phyloP scores from a whole-genome alignment of 805 yeast species.

The Danielia reshetovae region DNA sequence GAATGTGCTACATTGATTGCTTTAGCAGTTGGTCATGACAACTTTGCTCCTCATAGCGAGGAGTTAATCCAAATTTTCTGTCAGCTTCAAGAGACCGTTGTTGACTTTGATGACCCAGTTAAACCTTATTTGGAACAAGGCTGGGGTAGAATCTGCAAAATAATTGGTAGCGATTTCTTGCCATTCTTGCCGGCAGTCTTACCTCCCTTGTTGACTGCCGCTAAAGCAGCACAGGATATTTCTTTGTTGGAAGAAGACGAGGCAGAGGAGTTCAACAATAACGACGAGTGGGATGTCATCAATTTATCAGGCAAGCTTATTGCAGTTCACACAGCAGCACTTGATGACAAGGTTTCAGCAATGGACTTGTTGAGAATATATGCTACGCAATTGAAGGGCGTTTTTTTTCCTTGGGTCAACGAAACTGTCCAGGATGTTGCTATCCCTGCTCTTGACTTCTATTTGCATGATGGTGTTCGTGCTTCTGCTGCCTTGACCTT shows the following conservation, averaged over 20 bases:
- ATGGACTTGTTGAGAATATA: slow-evolving; percentile 83
- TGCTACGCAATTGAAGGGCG: slow-evolving; percentile 77
- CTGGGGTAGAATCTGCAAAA: slow-evolving; percentile 90
- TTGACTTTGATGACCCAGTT: slow-evolving; percentile 81
- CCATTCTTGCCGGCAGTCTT: slow-evolving; percentile 81
- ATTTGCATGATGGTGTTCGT: slow-evolving; percentile 91
- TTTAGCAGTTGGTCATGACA: slow-evolving; percentile 89
- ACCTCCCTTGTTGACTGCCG: slow-evolving; percentile 84
- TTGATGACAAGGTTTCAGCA: slow-evolving; percentile 91
- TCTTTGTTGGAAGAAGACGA: slow-evolving; percentile 88
- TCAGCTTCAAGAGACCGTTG: slow-evolving; percentile 57
- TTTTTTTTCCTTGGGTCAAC: slow-evolving; percentile 77
- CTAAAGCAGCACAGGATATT: slow-evolving; percentile 86
- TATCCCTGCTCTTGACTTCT: slow-evolving; percentile 85
- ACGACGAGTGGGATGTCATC: slow-evolving; percentile 94
- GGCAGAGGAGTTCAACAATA: slow-evolving; percentile 70
- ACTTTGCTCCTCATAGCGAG: slow-evolving; percentile 69
- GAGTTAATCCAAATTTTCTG: slow-evolving; percentile 72
- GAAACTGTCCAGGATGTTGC: slow-evolving; percentile 76
- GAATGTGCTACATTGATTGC: slow-evolving; percentile 96
- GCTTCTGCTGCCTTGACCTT: slow-evolving; percentile 84
- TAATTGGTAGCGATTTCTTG: slow-evolving; percentile 79
- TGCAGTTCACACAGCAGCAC: slow-evolving; percentile 90
- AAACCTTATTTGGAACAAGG: slow-evolving; percentile 86
- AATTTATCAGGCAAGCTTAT: slow-evolving; percentile 87